phyloP scores from a whole-genome alignment of 495 filamentous ascomycete species.

The Daldinia vernicosa region DNA sequence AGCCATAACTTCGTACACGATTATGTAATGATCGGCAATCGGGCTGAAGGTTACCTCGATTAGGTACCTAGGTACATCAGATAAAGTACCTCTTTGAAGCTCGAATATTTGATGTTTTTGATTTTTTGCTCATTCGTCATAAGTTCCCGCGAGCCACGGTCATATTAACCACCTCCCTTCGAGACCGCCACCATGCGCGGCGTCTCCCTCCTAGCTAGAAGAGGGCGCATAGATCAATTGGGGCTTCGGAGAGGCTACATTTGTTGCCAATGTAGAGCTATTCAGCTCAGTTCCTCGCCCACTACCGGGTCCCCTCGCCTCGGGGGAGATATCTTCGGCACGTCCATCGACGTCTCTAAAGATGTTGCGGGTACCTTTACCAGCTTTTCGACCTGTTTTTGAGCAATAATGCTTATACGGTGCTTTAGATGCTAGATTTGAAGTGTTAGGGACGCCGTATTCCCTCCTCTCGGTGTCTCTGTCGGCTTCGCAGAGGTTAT shows the following conservation, averaged over 20 bases:
- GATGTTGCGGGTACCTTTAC: conserved; percentile 52
- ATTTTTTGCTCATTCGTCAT: conserved; percentile 35
- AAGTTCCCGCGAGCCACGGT: conserved; percentile 13
- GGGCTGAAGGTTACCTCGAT: not conserved
- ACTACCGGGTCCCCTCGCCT: conserved; percentile 58
- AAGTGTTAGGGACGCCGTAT: conserved; percentile 87
- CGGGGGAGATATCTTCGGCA: conserved; percentile 56
- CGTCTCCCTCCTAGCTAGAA: conserved; percentile 38
- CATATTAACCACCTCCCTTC: not conserved
- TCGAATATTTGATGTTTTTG: not conserved
- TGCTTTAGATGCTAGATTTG: conserved; percentile 84
- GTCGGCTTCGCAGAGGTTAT: conserved; percentile 90
- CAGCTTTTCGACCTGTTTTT: conserved; percentile 13
- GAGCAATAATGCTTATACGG: conserved; percentile 21
- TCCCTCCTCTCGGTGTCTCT: conserved; percentile 92
- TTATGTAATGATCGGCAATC: not conserved
- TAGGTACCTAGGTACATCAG: not conserved
- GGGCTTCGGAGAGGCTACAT: conserved; percentile 43
- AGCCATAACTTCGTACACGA: not conserved
- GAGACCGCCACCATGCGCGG: conserved; percentile 43
- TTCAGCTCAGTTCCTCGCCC: conserved; percentile 64
- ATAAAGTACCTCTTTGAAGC: not conserved
- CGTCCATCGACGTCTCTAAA: conserved; percentile 42
- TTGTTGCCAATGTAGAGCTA: conserved; percentile 59
- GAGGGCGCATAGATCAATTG: conserved; percentile 35